Evolutionary conservation across 192 early-diverging fungal genomes (phyloP).

Genomic region (Coemansia sp.): DNA sequence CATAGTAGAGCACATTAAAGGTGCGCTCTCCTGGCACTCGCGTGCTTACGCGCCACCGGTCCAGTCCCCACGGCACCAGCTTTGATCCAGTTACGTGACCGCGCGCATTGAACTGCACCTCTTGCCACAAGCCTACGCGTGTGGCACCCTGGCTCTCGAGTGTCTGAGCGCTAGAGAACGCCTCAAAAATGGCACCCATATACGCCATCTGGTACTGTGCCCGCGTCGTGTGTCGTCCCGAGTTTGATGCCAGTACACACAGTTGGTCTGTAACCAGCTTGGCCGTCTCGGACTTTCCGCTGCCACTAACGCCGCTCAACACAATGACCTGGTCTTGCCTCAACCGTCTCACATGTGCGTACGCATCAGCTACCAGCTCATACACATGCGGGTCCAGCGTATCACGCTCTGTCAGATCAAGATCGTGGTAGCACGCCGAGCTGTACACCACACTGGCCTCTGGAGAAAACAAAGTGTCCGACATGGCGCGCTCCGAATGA

Average conservation of each 20-base stretch:
- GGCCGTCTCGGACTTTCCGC: slow-evolving; percentile 81
- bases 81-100: slow-evolving; percentile 84
- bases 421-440: slow-evolving; percentile 48
- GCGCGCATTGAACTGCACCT: slow-evolving; percentile 85
- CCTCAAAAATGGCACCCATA: slow-evolving; percentile 70
- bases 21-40: slow-evolving; percentile 56
- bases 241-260: slow-evolving; percentile 68
- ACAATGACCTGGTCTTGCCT: slow-evolving; percentile 68
- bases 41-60: slow-evolving; percentile 60
- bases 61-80: slow-evolving; percentile 67
- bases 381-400: slow-evolving; percentile 61
- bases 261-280: slow-evolving; percentile 72
- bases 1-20: slow-evolving; percentile 81
- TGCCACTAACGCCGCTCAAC: slow-evolving; percentile 79
- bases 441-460: slow-evolving; percentile 42
- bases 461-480: slow-evolving; percentile 27
- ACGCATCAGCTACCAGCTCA: slow-evolving; percentile 68
- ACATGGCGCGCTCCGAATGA: slow-evolving; percentile 31
- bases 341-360: slow-evolving; percentile 65
- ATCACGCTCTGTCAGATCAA: slow-evolving; percentile 38
- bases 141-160: slow-evolving; percentile 65
- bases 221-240: slow-evolving; percentile 69
- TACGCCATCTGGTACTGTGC: slow-evolving; percentile 69
- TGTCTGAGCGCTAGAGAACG: slow-evolving; percentile 75
- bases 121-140: slow-evolving; percentile 76